These are phyloP conservation scores for Pulveroboletus sp. DNA, from an alignment of 768 basidiomycete genomes.

Conservation along the genomic window DNA sequence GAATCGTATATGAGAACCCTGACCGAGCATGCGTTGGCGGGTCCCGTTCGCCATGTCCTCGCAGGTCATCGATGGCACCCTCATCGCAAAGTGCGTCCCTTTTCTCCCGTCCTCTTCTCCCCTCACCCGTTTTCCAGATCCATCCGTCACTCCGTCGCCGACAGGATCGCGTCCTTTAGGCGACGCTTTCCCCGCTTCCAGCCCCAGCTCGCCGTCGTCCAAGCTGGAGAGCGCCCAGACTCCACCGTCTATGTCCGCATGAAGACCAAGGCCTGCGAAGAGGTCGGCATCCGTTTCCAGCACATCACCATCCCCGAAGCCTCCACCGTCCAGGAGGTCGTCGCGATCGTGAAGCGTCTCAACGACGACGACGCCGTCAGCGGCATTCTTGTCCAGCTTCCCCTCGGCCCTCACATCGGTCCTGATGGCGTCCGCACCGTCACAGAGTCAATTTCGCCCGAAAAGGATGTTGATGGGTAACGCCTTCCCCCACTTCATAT, in stretches of 20 bases:
- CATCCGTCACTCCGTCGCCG: conserved; percentile 72
- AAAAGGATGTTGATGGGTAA: conserved; percentile 97
- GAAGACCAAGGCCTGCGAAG: conserved; percentile 94
- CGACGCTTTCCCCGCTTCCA: conserved; percentile 80
- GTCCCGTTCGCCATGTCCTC: conserved; percentile 34
- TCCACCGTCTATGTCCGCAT: conserved; percentile 93
- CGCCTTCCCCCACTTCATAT: conserved; percentile 21
- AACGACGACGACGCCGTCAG: conserved; percentile 79
- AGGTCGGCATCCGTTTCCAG: conserved; percentile 85
- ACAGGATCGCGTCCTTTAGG: conserved; percentile 61
- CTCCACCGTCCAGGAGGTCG: conserved; percentile 68
- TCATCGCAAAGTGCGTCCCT: conserved; percentile 69
- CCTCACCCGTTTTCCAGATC: conserved; percentile 46
- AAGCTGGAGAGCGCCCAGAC: conserved; percentile 89
- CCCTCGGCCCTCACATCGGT: conserved; percentile 78
- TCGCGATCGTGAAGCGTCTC: conserved; percentile 72
- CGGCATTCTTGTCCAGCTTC: conserved; percentile 94
- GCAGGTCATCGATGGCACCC: conserved; percentile 75
- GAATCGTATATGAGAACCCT: conserved; percentile 3
- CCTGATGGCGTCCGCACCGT: conserved; percentile 82
- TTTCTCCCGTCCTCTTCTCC: conserved; percentile 7
- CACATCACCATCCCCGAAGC: conserved; percentile 73
- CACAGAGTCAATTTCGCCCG: conserved; percentile 90
- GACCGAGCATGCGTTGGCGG: conserved; percentile 3
- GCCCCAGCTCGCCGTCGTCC: conserved; percentile 87